Evolutionary conservation across 768 basidiomycete genomes (phyloP), one percentile per base, ranked within the genome.

Genomic region (Exsudoporus frostii): DNA sequence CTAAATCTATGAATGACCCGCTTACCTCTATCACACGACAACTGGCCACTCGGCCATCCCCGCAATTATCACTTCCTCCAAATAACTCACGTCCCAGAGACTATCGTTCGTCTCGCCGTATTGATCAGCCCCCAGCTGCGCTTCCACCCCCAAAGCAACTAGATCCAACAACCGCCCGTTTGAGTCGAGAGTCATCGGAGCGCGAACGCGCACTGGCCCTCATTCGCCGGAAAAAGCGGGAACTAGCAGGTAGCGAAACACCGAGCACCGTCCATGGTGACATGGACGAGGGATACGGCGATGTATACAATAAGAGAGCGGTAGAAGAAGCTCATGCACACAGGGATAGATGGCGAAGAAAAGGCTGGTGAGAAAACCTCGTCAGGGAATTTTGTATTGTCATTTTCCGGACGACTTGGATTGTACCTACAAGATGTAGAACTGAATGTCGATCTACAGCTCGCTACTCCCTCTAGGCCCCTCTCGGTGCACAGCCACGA

Each of bases 171-270:
- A 77, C 79, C 27, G 80, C 79, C 6, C 84, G 90, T 4, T 70
- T 89, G 9, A 72, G 71, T n/a, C 83, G 90, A 25, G 90, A 92
- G 69, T 82, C 83, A 0, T 79, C 84, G 1, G 90, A 92, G 66
- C 81, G 88, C 5, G 79, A 85, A 60, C 83, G 90, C 0, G 89
- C 90, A 1, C 70, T 81, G n/a, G 87, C 79, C 8, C 82, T 91
- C 27, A 83, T 90, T 20, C 75, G 75, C 48, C 76, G 85, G 37
- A 87, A 81, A 71, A 79, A 82, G 61, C 77, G 82, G 2, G 86
- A 90, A 67, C 67, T 77, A 70, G 76, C 73, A 30, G 85, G 84
- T 3, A 83, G 78, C 51, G 80, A 79, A 54, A 91, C 90, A 1
- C 90, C 88, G 0, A 86, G 83, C 57, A 88, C 85, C 0, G 82